A percentile compares a stretch with the other conserved stretches of the same genome.
Conservation (phyloP, 495 filamentous ascomycete genomes). For the Aspergillus sclerotiicarbonarius region DNA sequence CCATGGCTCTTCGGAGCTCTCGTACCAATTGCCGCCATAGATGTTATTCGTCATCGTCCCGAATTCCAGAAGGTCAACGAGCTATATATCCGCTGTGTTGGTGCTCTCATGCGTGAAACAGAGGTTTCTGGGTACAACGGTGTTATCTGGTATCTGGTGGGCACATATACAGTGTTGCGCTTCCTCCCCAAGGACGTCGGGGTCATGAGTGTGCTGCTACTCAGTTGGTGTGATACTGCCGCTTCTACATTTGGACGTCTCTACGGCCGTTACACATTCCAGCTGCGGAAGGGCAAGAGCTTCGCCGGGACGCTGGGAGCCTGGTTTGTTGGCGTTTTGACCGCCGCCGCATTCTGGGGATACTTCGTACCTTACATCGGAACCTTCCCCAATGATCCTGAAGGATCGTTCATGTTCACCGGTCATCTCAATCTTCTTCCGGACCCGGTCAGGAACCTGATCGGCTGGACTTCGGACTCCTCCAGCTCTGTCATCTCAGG, state of each 20-base stretch:
- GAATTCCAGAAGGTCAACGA: slow-evolving; percentile 74
- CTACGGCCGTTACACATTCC: slow-evolving; percentile 83
- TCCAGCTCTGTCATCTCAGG: slow-evolving; percentile 56
- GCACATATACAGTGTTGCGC: slow-evolving; percentile 78
- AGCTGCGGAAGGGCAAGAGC: slow-evolving; percentile 83
- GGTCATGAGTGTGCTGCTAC: slow-evolving; percentile 79
- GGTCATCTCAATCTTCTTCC: slow-evolving; percentile 66
- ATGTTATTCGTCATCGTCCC: slow-evolving; percentile 70
- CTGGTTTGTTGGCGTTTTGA: slow-evolving; percentile 72
- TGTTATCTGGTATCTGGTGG: slow-evolving; percentile 93
- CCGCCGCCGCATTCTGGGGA: slow-evolving; percentile 86
- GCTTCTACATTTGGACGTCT: slow-evolving; percentile 88
- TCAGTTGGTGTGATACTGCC: slow-evolving; percentile 98
- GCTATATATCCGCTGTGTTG: slow-evolving; percentile 78
- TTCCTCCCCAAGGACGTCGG: slow-evolving; percentile 95
- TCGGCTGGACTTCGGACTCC: slow-evolving; percentile 45
- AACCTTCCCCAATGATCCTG: slow-evolving; percentile 62
- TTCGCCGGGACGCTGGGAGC: slow-evolving; percentile 86
- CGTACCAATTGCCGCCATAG: slow-evolving; percentile 82
- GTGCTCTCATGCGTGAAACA: slow-evolving; percentile 93
- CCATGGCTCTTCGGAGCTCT: slow-evolving; percentile 79
- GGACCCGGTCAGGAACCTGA: slow-evolving; percentile 44
- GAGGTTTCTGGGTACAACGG: slow-evolving; percentile 93
- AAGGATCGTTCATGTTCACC: slow-evolving; percentile 76
- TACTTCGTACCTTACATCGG: slow-evolving; percentile 69